Percentiles rank a stretch among this genome's conserved stretches.
These are phyloP conservation scores for Lactarius tabidus DNA, from an alignment of 768 basidiomycete species.

Conservation along the genomic window DNA sequence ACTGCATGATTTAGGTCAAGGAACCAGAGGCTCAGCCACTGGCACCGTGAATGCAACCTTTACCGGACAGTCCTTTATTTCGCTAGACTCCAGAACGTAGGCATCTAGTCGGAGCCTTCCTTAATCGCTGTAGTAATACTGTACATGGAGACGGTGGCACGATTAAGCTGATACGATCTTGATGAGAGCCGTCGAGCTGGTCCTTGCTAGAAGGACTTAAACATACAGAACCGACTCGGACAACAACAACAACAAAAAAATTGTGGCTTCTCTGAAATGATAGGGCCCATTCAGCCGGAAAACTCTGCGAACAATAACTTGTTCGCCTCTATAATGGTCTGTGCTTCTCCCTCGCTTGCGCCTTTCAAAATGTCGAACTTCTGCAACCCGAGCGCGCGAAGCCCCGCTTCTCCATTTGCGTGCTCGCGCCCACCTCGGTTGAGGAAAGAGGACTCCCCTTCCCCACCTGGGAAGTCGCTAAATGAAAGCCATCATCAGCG, in stretches of 20 bases:
- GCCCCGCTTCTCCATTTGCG: slow-evolving; percentile 28
- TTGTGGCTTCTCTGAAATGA: background rate
- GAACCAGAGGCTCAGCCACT: background rate
- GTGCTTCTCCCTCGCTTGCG: slow-evolving; percentile 11
- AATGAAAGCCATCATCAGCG: background rate
- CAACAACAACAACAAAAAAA: background rate
- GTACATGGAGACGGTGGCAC: background rate
- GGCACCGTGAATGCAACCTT: background rate
- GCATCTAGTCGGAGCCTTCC: background rate
- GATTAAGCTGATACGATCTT: background rate
- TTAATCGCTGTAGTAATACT: background rate
- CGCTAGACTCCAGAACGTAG: background rate
- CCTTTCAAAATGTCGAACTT: slow-evolving; percentile 10
- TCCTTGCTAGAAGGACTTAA: background rate
- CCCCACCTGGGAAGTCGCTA: slow-evolving; percentile 55
- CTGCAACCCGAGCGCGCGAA: slow-evolving; percentile 22
- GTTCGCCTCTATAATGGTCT: slow-evolving; percentile 15
- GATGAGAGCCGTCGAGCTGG: background rate
- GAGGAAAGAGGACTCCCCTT: slow-evolving; percentile 38
- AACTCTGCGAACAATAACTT: slow-evolving; percentile 3
- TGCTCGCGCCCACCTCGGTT: slow-evolving; percentile 42
- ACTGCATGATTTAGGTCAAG: background rate
- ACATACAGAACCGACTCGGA: background rate
- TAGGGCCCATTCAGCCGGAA: background rate
- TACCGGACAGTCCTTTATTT: background rate